phyloP scores from a whole-genome alignment of 148 eudicot species.

The Arbutus unedo region DNA sequence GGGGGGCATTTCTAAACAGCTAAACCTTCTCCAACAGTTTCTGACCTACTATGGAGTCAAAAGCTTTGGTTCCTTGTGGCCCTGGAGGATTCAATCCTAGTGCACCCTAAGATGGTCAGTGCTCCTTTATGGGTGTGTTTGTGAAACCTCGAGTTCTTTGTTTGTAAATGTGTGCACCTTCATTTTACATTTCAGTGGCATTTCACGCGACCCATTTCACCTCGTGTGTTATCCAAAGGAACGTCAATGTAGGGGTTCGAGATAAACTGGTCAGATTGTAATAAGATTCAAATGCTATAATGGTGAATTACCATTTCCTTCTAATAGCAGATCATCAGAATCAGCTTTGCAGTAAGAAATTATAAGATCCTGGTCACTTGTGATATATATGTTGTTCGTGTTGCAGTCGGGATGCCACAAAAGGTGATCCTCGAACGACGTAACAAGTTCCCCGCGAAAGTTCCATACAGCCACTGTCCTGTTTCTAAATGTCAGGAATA shows the following conservation, averaged over 20 bases:
- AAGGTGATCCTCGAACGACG: constrained; percentile 96
- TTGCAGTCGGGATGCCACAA: constrained; percentile 99
- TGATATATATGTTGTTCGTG: constrained; percentile 93
- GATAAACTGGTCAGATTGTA: neutral
- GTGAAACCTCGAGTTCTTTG: neutral
- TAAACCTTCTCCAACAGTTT: neutral
- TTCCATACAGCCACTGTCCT: constrained; percentile 98
- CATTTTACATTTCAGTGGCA: neutral
- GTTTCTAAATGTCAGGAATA: constrained; percentile 86
- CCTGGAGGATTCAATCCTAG: neutral
- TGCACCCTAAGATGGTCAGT: neutral
- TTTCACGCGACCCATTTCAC: neutral
- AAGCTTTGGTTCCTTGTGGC: neutral
- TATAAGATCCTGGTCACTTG: constrained; percentile 97
- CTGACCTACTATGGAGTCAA: neutral
- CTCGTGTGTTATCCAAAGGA: too few species aligned
- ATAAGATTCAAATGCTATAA: neutral
- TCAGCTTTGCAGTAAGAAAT: constrained; percentile 97
- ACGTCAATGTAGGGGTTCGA: neutral
- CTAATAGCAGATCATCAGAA: constrained; percentile 61
- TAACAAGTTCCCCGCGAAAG: constrained; percentile 93
- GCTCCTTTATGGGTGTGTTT: neutral
- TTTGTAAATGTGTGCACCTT: too few species aligned
- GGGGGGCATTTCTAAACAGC: neutral
- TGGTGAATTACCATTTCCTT: constrained; percentile 60